These are phyloP conservation scores for Cucumis sativus DNA, from an alignment of 306 rosid species.

Conservation along the genomic window Cucumber_9930_V3 NC_026657.2:12146501-12147000, in stretches of 20 bases:
- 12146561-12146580: slow-evolving; percentile 42
- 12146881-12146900: no score
- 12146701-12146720: slow-evolving; percentile 31
- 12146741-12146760: slow-evolving; percentile 47
- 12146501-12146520: slow-evolving; percentile 15
- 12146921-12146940: slow-evolving; percentile 13
- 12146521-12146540: slow-evolving; percentile 35
- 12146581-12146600: slow-evolving; percentile 41
- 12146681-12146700: slow-evolving; percentile 57
- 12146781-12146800: slow-evolving; percentile 23
- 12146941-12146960: slow-evolving; percentile 60
- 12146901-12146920: no score
- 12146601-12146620: slow-evolving; percentile 39
- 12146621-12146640: slow-evolving; percentile 22
- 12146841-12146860: slow-evolving; percentile 52
- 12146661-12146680: slow-evolving; percentile 52
- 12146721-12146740: slow-evolving; percentile 34
- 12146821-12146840: slow-evolving; percentile 46
- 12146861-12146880: background rate
- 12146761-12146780: slow-evolving; percentile 31
- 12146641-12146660: slow-evolving; percentile 30
- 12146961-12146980: slow-evolving; percentile 63
- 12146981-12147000: slow-evolving; percentile 61
- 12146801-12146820: slow-evolving; percentile 39
- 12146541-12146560: slow-evolving; percentile 37